These are phyloP conservation scores for Ganoderma boninense DNA, from an alignment of 1,284 basidiomycete genomes.

Conservation along the genomic window DNA sequence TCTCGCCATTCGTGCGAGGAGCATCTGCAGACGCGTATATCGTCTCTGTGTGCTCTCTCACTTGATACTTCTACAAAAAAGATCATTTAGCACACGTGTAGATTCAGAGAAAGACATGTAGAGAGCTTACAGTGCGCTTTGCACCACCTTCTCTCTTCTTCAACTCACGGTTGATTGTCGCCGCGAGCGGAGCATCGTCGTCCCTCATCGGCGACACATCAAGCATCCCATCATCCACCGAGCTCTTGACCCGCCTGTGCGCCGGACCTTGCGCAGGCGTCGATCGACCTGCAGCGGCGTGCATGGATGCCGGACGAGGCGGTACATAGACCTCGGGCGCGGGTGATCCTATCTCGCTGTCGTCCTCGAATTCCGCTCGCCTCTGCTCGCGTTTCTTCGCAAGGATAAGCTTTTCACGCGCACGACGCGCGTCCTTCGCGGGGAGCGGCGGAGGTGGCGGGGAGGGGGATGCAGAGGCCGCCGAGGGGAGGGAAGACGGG, in stretches of 20 bases:
- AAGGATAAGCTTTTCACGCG: slow-evolving; percentile 74
- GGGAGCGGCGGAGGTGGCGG: slow-evolving; percentile 48
- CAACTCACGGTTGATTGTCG: slow-evolving; percentile 75
- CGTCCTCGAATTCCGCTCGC: slow-evolving; percentile 52
- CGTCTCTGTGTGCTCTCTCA: slow-evolving; percentile 76
- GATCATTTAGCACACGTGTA: background rate
- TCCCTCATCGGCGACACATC: slow-evolving; percentile 49
- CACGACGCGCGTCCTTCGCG: slow-evolving; percentile 71
- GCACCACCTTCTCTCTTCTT: slow-evolving; percentile 62
- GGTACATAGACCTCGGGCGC: slow-evolving; percentile 2
- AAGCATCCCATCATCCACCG: slow-evolving; percentile 46
- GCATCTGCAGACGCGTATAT: slow-evolving; percentile 83
- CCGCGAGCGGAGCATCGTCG: slow-evolving; percentile 63
- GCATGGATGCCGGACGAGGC: background rate
- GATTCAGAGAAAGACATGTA: background rate
- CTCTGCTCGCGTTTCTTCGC: slow-evolving; percentile 75
- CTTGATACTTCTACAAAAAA: slow-evolving; percentile 55
- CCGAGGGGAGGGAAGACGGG: background rate
- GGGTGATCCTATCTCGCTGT: slow-evolving; percentile 39
- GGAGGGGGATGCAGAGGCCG: slow-evolving; percentile 12
- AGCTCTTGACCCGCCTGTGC: slow-evolving; percentile 36
- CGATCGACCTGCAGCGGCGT: background rate
- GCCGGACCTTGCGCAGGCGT: slow-evolving; percentile 34
- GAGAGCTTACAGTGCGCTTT: slow-evolving; percentile 55
- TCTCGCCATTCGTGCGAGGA: slow-evolving; percentile 81